Base-by-base conservation (phyloP, 768 basidiomycete genomes). In the Boletus bicolor region DNA sequence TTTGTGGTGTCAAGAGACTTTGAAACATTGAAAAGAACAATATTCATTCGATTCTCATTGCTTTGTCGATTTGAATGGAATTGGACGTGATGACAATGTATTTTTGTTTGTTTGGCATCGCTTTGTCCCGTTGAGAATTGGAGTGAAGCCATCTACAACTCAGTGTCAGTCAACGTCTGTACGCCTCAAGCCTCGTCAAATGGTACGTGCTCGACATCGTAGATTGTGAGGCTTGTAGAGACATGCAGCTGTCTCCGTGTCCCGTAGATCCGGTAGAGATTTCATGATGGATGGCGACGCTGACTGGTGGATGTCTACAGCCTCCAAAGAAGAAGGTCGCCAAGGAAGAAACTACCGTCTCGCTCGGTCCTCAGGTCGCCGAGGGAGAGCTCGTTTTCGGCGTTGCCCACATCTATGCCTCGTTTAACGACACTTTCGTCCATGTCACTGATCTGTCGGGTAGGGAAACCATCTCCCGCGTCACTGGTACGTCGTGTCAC, bases 371-470 rank as follows among this genome's bases (percentile, higher is more conserved):
- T 66, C 89, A 98, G 73, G 91, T 95, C 67, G 87, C 88, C 58
- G 94, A 97, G 73, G 94, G 96, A 71, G 94, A 98, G 77, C 86
- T 89, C 68, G 96, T 98, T 42, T 98, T 96, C 71, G 96, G 96
- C 63, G 94, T 98, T 58, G 97, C 97, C 11, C 96, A 96, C 81
- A 98, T 98, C 79, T 98, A 89, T 67, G 96, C 97, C 39, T 96
- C 93, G 55, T 99, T 99, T 86, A 99, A 99, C 77, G 97, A 99
- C 72, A 99, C 97, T 55, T 98, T 98, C 75, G 97, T 99, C 64
- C 97, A 99, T 73, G 81, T 99, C 69, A 99, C 97, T 74, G 97
- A 98, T 89, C 78, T 98, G 56, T 94, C 94, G 24, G 97, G 97
- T 68, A 95, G 92, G 80, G 97, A 98, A 81, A 99, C 97, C 72